phyloP scores from a whole-genome alignment of 129 eudicot species.

The Dittrichia graveolens region DNA sequence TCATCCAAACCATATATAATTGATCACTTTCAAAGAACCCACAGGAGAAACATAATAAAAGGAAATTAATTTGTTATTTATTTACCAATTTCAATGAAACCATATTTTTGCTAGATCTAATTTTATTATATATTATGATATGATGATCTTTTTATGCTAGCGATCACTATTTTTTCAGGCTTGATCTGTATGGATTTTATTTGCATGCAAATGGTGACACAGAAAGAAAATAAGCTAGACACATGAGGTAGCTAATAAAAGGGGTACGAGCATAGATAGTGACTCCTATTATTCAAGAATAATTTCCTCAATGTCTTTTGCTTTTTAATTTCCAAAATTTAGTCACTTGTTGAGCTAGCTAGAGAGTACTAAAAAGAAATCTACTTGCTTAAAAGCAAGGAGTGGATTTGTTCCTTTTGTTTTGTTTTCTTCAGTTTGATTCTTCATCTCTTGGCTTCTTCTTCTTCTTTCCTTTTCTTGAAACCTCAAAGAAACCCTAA shows the following conservation, averaged over 20 bases:
- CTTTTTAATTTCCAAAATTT: conserved; percentile 14
- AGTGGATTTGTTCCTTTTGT: conserved; percentile 32
- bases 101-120: too few relatives aligned
- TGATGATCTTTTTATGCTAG: too few relatives aligned
- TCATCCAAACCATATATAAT: too few relatives aligned
- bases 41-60: too few relatives aligned
- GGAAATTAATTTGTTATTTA: too few relatives aligned
- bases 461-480: conserved; percentile 42
- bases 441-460: conserved; percentile 46
- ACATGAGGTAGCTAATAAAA: conserved; percentile 40
- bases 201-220: conserved; percentile 36
- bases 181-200: conserved; percentile 31
- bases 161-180: conserved; percentile 1
- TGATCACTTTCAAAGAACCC: too few relatives aligned
- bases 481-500: conserved; percentile 32
- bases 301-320: conserved; percentile 50
- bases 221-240: conserved; percentile 32
- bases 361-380: conserved; percentile 34
- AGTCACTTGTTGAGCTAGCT: background rate
- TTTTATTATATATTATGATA: too few relatives aligned
- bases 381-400: conserved; percentile 37
- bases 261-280: conserved; percentile 39
- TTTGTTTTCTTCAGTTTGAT: conserved; percentile 30
- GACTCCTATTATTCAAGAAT: conserved; percentile 43
- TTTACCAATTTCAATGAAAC: too few relatives aligned